Percentiles rank a stretch among this genome's conserved stretches.
phyloP scores from a whole-genome alignment of 106 monocot genomes.

The Narthecium ossifragum region DNA sequence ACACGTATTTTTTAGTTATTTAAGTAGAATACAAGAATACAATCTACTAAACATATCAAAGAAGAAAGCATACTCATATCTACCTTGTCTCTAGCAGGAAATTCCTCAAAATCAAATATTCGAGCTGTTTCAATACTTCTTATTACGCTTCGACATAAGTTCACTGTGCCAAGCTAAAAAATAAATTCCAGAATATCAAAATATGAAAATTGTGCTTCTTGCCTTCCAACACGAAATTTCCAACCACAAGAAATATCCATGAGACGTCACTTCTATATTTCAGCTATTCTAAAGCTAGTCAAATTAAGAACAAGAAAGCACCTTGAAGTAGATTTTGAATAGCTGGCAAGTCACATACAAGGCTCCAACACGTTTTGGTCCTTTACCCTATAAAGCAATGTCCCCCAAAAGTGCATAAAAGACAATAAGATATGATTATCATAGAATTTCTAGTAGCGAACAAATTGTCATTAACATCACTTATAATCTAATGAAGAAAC shows the following conservation, averaged over 20 bases:
- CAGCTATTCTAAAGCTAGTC: no score
- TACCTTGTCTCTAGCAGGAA: slow-evolving; percentile 85
- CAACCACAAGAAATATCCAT: no score
- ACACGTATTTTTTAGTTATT: no score
- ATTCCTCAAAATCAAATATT: slow-evolving; percentile 96
- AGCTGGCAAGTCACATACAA: slow-evolving; percentile 87
- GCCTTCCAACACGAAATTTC: no score
- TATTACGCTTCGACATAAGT: slow-evolving; percentile 89
- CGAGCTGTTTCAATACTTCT: slow-evolving; percentile 96
- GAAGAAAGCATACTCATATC: neutral
- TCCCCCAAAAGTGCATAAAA: neutral
- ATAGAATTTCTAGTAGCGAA: no score
- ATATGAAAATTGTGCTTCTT: neutral
- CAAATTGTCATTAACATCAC: no score
- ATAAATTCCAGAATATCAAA: neutral
- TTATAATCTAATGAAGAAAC: no score
- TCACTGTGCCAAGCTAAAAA: slow-evolving; percentile 92
- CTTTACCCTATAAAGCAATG: slow-evolving; percentile 65
- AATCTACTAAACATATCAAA: neutral
- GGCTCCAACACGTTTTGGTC: slow-evolving; percentile 90
- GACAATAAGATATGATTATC: no score
- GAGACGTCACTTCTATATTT: no score
- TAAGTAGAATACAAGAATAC: neutral
- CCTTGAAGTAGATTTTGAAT: slow-evolving; percentile 95
- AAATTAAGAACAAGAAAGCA: slow-evolving; percentile 6